A percentile compares a stretch with the other conserved stretches of the same genome.
Evolutionary conservation across 345 rosid genomes (phyloP).

Genomic region (Aquilaria yunnanensis): DNA sequence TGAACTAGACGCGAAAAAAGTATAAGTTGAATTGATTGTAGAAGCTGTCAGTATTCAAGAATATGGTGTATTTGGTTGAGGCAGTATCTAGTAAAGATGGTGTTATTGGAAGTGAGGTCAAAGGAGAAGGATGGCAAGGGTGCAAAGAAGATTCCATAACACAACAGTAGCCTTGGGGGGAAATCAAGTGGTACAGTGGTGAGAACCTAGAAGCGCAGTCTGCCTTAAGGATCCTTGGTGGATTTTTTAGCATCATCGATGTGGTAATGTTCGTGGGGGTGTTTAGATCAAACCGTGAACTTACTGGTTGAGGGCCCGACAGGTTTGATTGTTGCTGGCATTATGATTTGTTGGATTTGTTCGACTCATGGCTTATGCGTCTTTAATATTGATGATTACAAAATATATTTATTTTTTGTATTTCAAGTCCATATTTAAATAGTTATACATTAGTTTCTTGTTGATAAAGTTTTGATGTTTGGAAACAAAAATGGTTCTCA

Average conservation of each 20-base stretch:
- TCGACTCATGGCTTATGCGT: no score
- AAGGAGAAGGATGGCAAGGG: conserved; percentile 35
- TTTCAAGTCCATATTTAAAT: no score
- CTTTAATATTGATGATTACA: no score
- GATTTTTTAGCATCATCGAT: conserved; percentile 11
- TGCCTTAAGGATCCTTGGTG: conserved; percentile 16
- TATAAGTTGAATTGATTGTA: conserved; percentile 60
- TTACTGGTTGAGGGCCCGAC: no score
- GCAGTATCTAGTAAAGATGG: conserved; percentile 44
- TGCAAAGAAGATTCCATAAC: conserved; percentile 33
- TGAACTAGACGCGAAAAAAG: conserved; percentile 41
- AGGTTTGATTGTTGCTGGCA: no score
- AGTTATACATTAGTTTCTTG: no score
- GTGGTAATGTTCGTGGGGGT: conserved; percentile 18
- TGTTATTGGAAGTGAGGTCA: conserved; percentile 12
- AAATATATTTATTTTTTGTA: no score
- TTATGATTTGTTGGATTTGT: no score
- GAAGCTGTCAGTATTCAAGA: conserved; percentile 58
- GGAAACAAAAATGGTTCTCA: no score
- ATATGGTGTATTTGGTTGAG: conserved; percentile 64
- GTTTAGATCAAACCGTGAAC: conserved; percentile 23
- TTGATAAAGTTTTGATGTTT: no score
- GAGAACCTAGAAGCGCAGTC: conserved; percentile 48
- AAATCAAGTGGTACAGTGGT: conserved; percentile 48
- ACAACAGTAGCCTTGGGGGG: conserved; percentile 52